Base-by-base conservation (phyloP, 1,139 yeast genomes). In the Debaryomyces psychrophilus region DNA sequence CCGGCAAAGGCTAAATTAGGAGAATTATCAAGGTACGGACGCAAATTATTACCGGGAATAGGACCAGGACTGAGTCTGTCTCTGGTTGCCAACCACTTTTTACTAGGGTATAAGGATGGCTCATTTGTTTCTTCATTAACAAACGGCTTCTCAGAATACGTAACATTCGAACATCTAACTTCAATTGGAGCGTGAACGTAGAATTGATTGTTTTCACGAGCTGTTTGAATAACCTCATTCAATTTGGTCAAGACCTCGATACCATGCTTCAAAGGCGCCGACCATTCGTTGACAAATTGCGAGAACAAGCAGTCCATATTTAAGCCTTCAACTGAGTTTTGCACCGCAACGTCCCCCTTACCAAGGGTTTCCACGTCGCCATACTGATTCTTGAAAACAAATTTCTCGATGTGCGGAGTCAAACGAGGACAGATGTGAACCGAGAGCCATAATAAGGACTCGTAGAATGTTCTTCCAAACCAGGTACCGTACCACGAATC, bases 261-360 rank as follows among this genome's bases (percentile, higher is more conserved):
- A 8, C 98, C 98, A 49, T 81, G 79, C 25, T 71, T 76, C 60
- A 93, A 71, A 26, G 98, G 98, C 46, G 95, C 82, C 11, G 93
- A 90, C 99, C 99, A 93, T 69, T 93, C 99, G 62, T 92, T 85
- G 46, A 93, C 99, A 68, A 86, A 92, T 66, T 93, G 99, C 40
- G 92, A 84, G 64, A 90, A 93, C 55, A 92, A 72, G 64, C 99
- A 93, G 69, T 93, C 98, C 96, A 93, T 90, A 64, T 90, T 90
- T 59, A 92, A 82, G 2, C 92, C 96, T 52, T 87, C 92, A 29
- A 87, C 92, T 2, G 95, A 86, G 51, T 82, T 79, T 59, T 87
- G 93, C 6, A 92, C 90, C 4, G 89, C 87, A 43, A 78, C 69
- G 49, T 81, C 83, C 39, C 90, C 90, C 23, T 65, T 64, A 18